Evolutionary conservation across 441 rosid species (phyloP).

Genomic region (Euphorbia celastroides): DNA sequence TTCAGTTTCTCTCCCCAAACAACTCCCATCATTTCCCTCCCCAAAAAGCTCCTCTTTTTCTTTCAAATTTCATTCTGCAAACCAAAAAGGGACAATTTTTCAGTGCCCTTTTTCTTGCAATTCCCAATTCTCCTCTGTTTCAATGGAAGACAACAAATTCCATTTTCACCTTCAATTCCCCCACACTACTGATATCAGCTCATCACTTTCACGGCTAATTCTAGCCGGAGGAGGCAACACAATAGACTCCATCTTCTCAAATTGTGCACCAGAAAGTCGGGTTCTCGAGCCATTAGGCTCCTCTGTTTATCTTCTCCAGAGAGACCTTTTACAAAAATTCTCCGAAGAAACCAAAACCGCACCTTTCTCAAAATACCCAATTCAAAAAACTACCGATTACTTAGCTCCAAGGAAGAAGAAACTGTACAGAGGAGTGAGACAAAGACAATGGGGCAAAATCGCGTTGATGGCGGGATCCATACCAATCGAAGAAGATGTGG

Average conservation of each 20-base stretch:
- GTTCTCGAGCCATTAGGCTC: constrained; percentile 54
- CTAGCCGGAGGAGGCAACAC: constrained; percentile 64
- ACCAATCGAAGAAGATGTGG: too few relatives aligned
- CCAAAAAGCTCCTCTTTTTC: not conserved
- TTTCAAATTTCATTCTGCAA: constrained; percentile 1
- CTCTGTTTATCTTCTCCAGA: constrained; percentile 74
- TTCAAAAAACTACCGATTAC: constrained; percentile 26
- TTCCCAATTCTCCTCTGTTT: constrained; percentile 3
- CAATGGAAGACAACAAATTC: constrained; percentile 33
- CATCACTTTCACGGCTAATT: constrained; percentile 64
- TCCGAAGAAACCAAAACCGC: constrained; percentile 30
- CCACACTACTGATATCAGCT: constrained; percentile 25
- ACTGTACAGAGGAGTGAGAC: constrained; percentile 88
- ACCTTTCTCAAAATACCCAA: constrained; percentile 16
- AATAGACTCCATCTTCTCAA: constrained; percentile 75
- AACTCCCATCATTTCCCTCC: not conserved
- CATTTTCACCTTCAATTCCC: constrained; percentile 14
- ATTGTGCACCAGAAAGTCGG: constrained; percentile 30
- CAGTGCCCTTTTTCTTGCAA: constrained; percentile 2
- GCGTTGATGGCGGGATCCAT: too few relatives aligned
- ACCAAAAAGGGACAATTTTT: constrained; percentile 9
- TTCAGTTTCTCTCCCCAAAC: too few relatives aligned
- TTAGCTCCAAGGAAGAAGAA: constrained; percentile 51
- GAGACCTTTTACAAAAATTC: constrained; percentile 68
- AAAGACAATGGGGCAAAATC: constrained; percentile 96